Evolutionary conservation across 257 asterid species (phyloP), one percentile per base, ranked within the genome.

Genomic region (Echites panduratus): DNA sequence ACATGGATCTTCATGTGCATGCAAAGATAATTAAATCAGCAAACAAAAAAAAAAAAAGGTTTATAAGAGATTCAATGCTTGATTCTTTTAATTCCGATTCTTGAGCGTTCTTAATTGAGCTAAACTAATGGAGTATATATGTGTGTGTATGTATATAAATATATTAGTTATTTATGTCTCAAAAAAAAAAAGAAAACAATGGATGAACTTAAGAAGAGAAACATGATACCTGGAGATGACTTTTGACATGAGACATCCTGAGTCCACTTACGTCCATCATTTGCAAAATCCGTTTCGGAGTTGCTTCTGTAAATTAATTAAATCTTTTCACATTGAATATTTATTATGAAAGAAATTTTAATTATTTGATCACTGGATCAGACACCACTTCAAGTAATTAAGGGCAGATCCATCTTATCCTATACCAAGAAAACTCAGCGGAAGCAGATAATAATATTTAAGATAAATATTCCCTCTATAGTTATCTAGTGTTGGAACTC

Each of bases 211-310:
- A 47, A 17, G 1, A 68, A 16, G 47, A 14, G 5, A 65, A 10
- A 20, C 2, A 32, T 27, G 9, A 32, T 81, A 78, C 85, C 85
- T 81, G 85, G 71, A 81, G 79, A 75, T 81, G 85, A 52, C 85
- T 81, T 75, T 81, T 81, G 59, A 81, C 82, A 73, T 81, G 85
- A 68, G 85, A 81, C 72, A 78, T 75, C 38, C 73, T 72, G 52
- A 81, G 80, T 43, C 85, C 85, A 29, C 48, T 78, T 29, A 78
- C 85, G 1, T 68, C 82, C 85, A 81, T 81, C 80, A 68, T 68
- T 41, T 81, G 82, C 71, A 77, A 58, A 64, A 81, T 81, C 65
- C 82, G 59, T 76, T 78, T 81, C 5, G 85, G 85, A 53, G 85
- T 81, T 72, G 85, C 85, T 72, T 78, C 85, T 81, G 76, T 40